These are phyloP conservation scores for Biscutella laevigata DNA, from an alignment of 441 rosid genomes.

Conservation along the genomic window DNA sequence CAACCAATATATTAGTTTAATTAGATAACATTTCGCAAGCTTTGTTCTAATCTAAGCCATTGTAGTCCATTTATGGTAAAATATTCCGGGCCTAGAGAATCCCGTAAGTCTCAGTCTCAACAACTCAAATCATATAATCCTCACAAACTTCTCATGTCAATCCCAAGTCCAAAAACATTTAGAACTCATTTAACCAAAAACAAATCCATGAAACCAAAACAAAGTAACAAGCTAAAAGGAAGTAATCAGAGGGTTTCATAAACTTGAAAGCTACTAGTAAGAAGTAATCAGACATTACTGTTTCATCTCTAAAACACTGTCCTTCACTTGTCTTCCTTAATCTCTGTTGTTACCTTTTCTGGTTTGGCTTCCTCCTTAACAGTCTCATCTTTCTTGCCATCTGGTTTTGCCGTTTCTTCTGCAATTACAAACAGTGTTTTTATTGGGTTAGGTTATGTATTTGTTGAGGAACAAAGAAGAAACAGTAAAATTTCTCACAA, in stretches of 20 bases:
- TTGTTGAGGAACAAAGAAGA: not conserved
- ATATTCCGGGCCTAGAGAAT: too few relatives aligned
- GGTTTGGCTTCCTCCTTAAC: constrained; percentile 13
- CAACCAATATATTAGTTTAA: too few relatives aligned
- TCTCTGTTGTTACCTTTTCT: constrained; percentile 15
- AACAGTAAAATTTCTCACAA: not conserved
- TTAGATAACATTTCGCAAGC: too few relatives aligned
- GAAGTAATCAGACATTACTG: too few relatives aligned
- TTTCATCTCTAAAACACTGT: not conserved
- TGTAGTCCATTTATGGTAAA: too few relatives aligned
- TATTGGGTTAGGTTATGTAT: not conserved
- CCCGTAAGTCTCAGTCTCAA: too few relatives aligned
- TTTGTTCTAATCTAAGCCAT: too few relatives aligned
- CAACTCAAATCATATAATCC: too few relatives aligned
- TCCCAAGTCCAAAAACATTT: not conserved
- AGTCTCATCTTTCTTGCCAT: constrained; percentile 19
- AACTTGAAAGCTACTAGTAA: constrained; percentile 10
- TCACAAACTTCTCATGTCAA: too few relatives aligned
- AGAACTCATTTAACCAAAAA: not conserved
- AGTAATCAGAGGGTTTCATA: constrained; percentile 6
- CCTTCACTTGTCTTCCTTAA: constrained; percentile 26
- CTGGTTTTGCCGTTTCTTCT: constrained; percentile 15
- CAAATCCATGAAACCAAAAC: constrained; percentile 13
- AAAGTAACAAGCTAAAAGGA: constrained; percentile 5
- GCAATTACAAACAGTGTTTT: not conserved